A percentile compares a stretch with the other conserved stretches of the same genome.
Conservation (phyloP, 805 yeast species). For the Candida sanyiensis region DNA sequence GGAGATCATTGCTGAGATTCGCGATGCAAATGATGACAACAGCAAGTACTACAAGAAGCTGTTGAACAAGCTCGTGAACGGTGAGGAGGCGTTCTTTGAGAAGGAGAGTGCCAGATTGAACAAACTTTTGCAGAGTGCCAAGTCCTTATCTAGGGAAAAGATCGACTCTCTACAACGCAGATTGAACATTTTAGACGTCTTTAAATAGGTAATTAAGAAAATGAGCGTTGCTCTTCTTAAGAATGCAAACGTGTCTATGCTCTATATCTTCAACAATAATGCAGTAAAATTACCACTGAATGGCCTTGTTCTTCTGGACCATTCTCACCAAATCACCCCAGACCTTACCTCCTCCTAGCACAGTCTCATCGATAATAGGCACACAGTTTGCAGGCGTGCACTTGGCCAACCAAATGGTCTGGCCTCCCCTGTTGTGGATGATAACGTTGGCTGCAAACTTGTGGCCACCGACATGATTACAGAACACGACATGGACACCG, state of each 20-base stretch:
- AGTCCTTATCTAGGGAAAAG: slow-evolving; percentile 34
- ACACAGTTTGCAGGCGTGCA: slow-evolving; percentile 72
- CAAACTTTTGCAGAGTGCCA: slow-evolving; percentile 31
- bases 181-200: slow-evolving; percentile 38
- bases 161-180: slow-evolving; percentile 46
- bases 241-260: no score
- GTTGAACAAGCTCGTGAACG: slow-evolving; percentile 38
- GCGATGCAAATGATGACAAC: slow-evolving; percentile 15
- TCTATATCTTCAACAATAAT: no score
- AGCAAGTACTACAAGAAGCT: slow-evolving; percentile 45
- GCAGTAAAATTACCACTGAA: slow-evolving; percentile 41
- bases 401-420: slow-evolving; percentile 83
- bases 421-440: slow-evolving; percentile 65
- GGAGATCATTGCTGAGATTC: slow-evolving; percentile 26
- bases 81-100: slow-evolving; percentile 36
- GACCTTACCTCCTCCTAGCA: slow-evolving; percentile 59
- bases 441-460: slow-evolving; percentile 88
- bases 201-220: slow-evolving; percentile 4
- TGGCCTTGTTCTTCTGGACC: slow-evolving; percentile 45
- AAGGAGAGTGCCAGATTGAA: slow-evolving; percentile 40
- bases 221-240: no score
- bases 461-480: slow-evolving; percentile 95
- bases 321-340: slow-evolving; percentile 65
- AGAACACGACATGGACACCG: slow-evolving; percentile 66
- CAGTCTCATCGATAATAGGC: slow-evolving; percentile 70